Percentiles rank a stretch among this genome's conserved stretches.
Evolutionary conservation across 164 flowering plant species (phyloP).

Genomic region (Umbilicus rupestris): DNA sequence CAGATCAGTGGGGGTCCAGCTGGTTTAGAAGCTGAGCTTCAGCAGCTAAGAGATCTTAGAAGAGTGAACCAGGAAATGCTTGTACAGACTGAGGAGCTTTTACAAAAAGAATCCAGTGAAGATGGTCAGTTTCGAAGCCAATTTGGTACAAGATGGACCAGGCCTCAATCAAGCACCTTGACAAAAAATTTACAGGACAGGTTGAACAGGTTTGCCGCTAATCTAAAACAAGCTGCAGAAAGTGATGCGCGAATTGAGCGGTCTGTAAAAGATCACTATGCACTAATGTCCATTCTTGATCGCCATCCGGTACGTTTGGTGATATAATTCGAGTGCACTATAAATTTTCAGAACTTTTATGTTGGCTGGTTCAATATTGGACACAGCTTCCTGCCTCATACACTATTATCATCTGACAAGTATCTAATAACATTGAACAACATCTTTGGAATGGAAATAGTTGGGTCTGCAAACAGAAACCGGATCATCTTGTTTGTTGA

Average conservation of each 20-base stretch:
- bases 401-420: too few relatives aligned
- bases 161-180: constrained; percentile 85
- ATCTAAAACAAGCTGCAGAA: constrained; percentile 93
- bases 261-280: constrained; percentile 70
- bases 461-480: too few relatives aligned
- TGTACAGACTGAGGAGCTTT: constrained; percentile 79
- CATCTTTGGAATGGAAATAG: too few relatives aligned
- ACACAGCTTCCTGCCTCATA: too few relatives aligned
- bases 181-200: constrained; percentile 88
- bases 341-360: too few relatives aligned
- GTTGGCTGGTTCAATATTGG: too few relatives aligned
- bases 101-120: constrained; percentile 90
- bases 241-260: constrained; percentile 94
- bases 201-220: constrained; percentile 77
- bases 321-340: too few relatives aligned
- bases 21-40: constrained; percentile 84
- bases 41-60: constrained; percentile 83
- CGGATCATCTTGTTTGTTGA: too few relatives aligned
- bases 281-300: constrained; percentile 88
- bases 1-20: constrained; percentile 94
- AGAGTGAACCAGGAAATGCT: constrained; percentile 88
- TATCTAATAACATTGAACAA: too few relatives aligned
- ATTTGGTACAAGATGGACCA: constrained; percentile 88
- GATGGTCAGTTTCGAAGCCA: constrained; percentile 90
- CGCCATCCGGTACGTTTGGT: constrained; percentile 57